Conservation (phyloP, 768 basidiomycete genomes). For the Pleurotus sapidus region DNA sequence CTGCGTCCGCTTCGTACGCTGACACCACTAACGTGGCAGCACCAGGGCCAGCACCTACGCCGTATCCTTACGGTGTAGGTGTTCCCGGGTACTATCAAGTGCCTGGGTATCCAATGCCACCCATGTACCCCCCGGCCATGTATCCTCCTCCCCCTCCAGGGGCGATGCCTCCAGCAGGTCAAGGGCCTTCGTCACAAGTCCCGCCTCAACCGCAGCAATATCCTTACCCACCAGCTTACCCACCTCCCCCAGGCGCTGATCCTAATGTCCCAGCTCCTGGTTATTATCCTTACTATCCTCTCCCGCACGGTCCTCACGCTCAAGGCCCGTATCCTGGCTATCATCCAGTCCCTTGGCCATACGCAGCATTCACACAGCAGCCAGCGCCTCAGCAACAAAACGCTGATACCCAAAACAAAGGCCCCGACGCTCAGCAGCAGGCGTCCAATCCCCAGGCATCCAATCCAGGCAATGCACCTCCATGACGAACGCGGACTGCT, state of each 20-base stretch:
- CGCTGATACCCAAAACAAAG: background rate
- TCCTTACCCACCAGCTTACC: conserved; percentile 11
- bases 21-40: conserved; percentile 23
- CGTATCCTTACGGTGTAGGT: conserved; percentile 28
- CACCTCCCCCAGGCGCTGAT: conserved; percentile 19
- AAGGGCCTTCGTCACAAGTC: background rate
- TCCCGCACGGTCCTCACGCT: conserved; percentile 21
- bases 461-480: too few relatives aligned
- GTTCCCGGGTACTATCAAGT: conserved; percentile 28
- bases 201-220: conserved; percentile 1
- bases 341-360: conserved; percentile 15
- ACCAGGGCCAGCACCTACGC: conserved; percentile 19
- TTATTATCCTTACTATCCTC: conserved; percentile 29
- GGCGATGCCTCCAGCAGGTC: conserved; percentile 17
- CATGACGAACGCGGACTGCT: too few relatives aligned
- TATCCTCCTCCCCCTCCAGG: conserved; percentile 15
- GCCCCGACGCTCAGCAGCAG: background rate
- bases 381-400: background rate
- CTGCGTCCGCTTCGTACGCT: conserved; percentile 16
- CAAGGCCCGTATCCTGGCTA: conserved; percentile 26
- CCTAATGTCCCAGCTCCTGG: conserved; percentile 18
- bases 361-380: background rate
- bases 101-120: conserved; percentile 9
- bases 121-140: conserved; percentile 11
- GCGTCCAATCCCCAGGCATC: background rate